Conservation (phyloP, 208 protist genomes). For the Novymonas esmeraldas region DNA sequence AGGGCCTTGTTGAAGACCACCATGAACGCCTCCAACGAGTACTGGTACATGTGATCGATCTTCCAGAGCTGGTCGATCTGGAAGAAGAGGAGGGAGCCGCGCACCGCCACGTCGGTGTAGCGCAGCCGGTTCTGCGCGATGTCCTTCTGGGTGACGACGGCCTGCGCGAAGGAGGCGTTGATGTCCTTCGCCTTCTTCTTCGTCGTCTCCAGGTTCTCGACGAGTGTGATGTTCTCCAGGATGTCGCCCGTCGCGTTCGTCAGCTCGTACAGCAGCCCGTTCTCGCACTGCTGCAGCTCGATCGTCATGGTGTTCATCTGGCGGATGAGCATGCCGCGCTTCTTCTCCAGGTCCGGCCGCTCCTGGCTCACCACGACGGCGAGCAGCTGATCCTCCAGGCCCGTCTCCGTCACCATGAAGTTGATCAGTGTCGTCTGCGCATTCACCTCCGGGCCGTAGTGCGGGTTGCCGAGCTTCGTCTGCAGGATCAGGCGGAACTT, state of each 20-base stretch:
- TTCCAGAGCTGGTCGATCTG: conserved; percentile 96
- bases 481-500: conserved; percentile 98
- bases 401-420: conserved; percentile 98
- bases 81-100: conserved; percentile 98
- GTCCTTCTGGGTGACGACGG: conserved; percentile 94
- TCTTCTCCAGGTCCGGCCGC: conserved; percentile 97
- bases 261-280: conserved; percentile 96
- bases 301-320: conserved; percentile 99
- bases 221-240: conserved; percentile 95
- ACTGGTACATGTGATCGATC: conserved; percentile 99
- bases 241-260: conserved; percentile 96
- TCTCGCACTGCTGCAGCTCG: conserved; percentile 97
- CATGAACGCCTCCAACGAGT: conserved; percentile 98
- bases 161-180: conserved; percentile 92
- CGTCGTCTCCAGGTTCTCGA: conserved; percentile 97
- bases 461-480: conserved; percentile 98
- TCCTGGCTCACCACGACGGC: conserved; percentile 98
- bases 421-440: conserved; percentile 99
- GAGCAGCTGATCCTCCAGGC: conserved; percentile 98
- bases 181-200: conserved; percentile 98
- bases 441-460: conserved; percentile 99
- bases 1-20: conserved; percentile 98
- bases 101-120: conserved; percentile 96
- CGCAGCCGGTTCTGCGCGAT: conserved; percentile 95
- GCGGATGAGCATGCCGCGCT: conserved; percentile 92